Evolutionary conservation across 2,329 filamentous ascomycete genomes (phyloP), one percentile per base, ranked within the genome.

Genomic region (Diaporthe ilicicola): DNA sequence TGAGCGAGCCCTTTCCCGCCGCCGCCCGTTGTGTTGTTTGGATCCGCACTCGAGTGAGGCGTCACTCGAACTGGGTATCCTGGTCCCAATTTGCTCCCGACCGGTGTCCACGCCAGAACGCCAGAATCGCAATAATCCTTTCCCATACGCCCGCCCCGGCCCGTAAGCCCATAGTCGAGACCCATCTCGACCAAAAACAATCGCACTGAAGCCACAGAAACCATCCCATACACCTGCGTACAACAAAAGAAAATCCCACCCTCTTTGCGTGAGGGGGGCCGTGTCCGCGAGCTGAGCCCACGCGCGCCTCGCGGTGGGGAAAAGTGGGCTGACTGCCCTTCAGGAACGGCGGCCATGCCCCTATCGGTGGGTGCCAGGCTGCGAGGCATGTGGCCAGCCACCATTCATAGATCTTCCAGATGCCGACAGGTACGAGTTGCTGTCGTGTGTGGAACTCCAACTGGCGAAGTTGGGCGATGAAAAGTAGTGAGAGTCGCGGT

Each of bases 61-160:
- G 65, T 55, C 51, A 56, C 65, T 55, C 65, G 50, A 67, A 67
- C 65, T 67, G 65, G 65, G 48, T 67, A 67, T 67, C 51, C 65
- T 48, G 32, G 29, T 67, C n/a, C 65, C 65, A 46, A 46, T 56
- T 39, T 64, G 42, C 46, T 64, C 50, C 65, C 51, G 32, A 56
- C 65, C 50, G 65, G 65, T 67, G 42, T 67, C 39, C 65, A 67
- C 51, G 65, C 53, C 65, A 67, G 65, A 67, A 67, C 65, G 65
- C 65, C 59, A 64, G 59, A 64, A 50, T 64, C 56, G 22, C 51
- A 48, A 12, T 56, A 44, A 56, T n/a, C 54, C 62, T 54, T 55
- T 44, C 12, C 37, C 13, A 42, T 67, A 46, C 48, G 50, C 51
- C 42, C 51, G 12, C 59, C 46, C 29, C 59, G 19, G 19, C 42